phyloP scores from a whole-genome alignment of 2,329 filamentous ascomycete genomes.

The Fusarium pininemorale region DNA sequence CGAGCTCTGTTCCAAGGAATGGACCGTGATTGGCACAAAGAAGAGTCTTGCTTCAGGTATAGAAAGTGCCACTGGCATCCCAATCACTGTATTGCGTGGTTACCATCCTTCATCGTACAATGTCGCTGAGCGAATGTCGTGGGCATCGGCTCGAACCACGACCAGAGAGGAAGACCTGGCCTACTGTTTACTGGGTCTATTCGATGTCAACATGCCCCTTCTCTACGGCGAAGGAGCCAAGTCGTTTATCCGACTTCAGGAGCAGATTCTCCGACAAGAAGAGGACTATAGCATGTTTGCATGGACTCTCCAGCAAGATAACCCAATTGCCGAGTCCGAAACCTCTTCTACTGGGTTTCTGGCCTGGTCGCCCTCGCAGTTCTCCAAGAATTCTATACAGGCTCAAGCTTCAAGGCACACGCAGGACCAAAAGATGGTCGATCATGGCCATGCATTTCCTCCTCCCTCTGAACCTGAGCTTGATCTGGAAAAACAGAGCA shows the following conservation, averaged over 20 bases:
- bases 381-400: background rate
- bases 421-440: background rate
- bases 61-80: constrained; percentile 1
- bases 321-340: background rate
- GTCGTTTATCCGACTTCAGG: constrained; percentile 7
- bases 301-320: constrained; percentile 1
- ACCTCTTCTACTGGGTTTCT: constrained; percentile 2
- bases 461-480: background rate
- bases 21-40: constrained; percentile 12
- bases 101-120: background rate
- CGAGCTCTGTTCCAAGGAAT: constrained; percentile 6
- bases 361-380: constrained; percentile 8
- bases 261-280: constrained; percentile 18
- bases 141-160: constrained; percentile 15
- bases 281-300: constrained; percentile 21
- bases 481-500: background rate
- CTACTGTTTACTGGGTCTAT: constrained; percentile 12
- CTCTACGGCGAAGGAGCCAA: constrained; percentile 13
- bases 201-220: constrained; percentile 17
- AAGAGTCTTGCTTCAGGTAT: constrained; percentile 3
- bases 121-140: constrained; percentile 19
- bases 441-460: background rate
- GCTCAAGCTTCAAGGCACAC: background rate
- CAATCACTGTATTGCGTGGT: constrained; percentile 6
- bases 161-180: constrained; percentile 17